These are phyloP conservation scores for Claviceps purpurea DNA, from an alignment of 2,329 filamentous ascomycete species.

Conservation along the genomic window DNA sequence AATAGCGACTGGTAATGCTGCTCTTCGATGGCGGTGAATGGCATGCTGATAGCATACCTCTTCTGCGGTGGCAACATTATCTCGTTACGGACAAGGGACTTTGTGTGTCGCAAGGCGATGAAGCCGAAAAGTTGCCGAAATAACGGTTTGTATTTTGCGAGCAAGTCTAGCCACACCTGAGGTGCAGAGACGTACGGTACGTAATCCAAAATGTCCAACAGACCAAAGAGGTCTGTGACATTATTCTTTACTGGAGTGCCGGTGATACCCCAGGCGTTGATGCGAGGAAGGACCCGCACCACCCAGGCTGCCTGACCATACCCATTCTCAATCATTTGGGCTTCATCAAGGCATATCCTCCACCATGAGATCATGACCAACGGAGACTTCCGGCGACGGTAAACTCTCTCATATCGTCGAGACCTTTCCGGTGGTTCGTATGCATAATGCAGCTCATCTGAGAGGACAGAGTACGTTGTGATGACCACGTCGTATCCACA, in stretches of 20 bases:
- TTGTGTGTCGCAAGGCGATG: slow-evolving; percentile 75
- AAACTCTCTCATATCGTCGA: slow-evolving; percentile 51
- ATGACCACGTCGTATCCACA: slow-evolving; percentile 44
- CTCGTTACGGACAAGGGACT: slow-evolving; percentile 66
- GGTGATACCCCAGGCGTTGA: slow-evolving; percentile 85
- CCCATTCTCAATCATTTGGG: slow-evolving; percentile 88
- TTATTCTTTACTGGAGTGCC: slow-evolving; percentile 76
- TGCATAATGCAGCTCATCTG: slow-evolving; percentile 67
- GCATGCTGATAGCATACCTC: slow-evolving; percentile 74
- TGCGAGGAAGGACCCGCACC: slow-evolving; percentile 64
- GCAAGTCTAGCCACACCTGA: slow-evolving; percentile 55
- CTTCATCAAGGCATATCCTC: slow-evolving; percentile 65
- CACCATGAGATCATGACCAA: slow-evolving; percentile 77
- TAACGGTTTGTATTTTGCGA: slow-evolving; percentile 42
- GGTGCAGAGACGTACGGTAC: slow-evolving; percentile 58
- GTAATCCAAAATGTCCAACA: slow-evolving; percentile 69
- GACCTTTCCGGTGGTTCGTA: slow-evolving; percentile 53
- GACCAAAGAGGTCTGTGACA: slow-evolving; percentile 62
- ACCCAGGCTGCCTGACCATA: slow-evolving; percentile 72
- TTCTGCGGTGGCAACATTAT: slow-evolving; percentile 70
- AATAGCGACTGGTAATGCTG: slow-evolving; percentile 74
- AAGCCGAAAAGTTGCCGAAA: slow-evolving; percentile 58
- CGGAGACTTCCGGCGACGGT: slow-evolving; percentile 57
- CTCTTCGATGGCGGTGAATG: slow-evolving; percentile 82
- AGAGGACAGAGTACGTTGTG: slow-evolving; percentile 58